Conservation (phyloP, 1,284 basidiomycete genomes). For the Meira nashicola region DNA sequence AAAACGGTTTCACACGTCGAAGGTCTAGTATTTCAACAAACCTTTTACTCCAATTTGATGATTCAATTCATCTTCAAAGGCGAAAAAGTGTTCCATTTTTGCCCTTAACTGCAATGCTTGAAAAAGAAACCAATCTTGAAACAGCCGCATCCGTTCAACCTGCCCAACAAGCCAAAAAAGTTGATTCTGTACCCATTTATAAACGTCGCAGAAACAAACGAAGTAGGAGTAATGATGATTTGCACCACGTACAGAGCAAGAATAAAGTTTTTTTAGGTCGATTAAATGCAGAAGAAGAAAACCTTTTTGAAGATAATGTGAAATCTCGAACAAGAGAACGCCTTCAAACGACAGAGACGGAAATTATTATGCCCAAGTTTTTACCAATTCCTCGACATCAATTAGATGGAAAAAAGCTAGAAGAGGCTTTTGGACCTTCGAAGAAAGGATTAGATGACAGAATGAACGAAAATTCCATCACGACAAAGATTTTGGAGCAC, state of each 20-base stretch:
- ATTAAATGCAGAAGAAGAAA: neutral
- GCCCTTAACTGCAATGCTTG: too few relatives aligned
- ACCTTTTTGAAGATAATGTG: too few relatives aligned
- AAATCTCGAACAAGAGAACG: neutral
- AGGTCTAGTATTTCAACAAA: neutral
- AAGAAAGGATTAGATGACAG: neutral
- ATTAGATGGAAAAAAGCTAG: neutral
- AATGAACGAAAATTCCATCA: neutral
- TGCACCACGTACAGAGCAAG: neutral
- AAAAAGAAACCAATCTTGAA: too few relatives aligned
- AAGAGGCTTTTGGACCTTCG: slow-evolving; percentile 1
- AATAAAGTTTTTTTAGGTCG: neutral
- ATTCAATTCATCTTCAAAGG: too few relatives aligned
- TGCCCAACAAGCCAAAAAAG: neutral
- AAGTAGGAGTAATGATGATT: neutral
- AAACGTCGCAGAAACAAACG: neutral
- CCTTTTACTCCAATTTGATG: too few relatives aligned
- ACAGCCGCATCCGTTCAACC: too few relatives aligned
- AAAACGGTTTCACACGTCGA: neutral
- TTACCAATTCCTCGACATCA: slow-evolving; percentile 4
- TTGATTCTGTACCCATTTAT: neutral
- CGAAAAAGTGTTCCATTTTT: too few relatives aligned
- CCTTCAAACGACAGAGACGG: neutral
- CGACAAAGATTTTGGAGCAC: neutral
- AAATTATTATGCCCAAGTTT: slow-evolving; percentile 4